phyloP scores from a whole-genome alignment of 2,329 filamentous ascomycete genomes.

The Aspergillus sp. region DNA sequence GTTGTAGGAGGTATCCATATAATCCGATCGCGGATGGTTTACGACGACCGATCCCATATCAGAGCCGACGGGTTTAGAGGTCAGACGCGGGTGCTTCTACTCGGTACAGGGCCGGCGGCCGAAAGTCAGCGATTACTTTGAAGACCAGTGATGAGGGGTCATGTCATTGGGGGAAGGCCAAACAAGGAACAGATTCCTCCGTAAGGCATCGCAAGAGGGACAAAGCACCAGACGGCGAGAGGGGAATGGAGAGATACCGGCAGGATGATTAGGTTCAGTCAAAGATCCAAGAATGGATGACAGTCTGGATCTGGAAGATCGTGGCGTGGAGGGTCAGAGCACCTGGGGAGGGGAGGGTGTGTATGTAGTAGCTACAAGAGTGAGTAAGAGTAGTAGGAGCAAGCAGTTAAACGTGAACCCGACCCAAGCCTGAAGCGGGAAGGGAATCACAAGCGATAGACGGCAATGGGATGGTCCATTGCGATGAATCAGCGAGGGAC shows the following conservation, averaged over 20 bases:
- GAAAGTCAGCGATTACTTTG: constrained; percentile 18
- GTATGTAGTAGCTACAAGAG: neutral
- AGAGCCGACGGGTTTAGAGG: constrained; percentile 18
- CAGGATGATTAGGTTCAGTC: neutral
- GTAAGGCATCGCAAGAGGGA: neutral
- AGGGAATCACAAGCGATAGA: constrained; percentile 20
- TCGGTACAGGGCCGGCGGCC: constrained; percentile 14
- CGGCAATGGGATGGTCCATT: constrained; percentile 14
- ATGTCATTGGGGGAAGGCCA: neutral
- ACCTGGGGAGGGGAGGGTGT: neutral
- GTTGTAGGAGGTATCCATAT: constrained; percentile 70
- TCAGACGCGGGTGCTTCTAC: constrained; percentile 11
- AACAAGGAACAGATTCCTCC: constrained; percentile 7
- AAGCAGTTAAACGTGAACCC: constrained; percentile 9
- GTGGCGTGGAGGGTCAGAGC: constrained; percentile 6
- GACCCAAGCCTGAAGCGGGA: constrained; percentile 16
- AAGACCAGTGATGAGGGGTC: neutral
- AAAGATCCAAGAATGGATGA: neutral
- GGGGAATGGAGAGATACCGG: neutral
- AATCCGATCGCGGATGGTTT: constrained; percentile 72
- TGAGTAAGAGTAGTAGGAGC: neutral
- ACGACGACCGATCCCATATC: constrained; percentile 64
- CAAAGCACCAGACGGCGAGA: too few species aligned
- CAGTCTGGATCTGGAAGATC: constrained; percentile 3
- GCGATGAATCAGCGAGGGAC: constrained; percentile 2